phyloP scores from a whole-genome alignment of 2,329 filamentous ascomycete genomes.

The Tolypocladium guangdongense region DNA sequence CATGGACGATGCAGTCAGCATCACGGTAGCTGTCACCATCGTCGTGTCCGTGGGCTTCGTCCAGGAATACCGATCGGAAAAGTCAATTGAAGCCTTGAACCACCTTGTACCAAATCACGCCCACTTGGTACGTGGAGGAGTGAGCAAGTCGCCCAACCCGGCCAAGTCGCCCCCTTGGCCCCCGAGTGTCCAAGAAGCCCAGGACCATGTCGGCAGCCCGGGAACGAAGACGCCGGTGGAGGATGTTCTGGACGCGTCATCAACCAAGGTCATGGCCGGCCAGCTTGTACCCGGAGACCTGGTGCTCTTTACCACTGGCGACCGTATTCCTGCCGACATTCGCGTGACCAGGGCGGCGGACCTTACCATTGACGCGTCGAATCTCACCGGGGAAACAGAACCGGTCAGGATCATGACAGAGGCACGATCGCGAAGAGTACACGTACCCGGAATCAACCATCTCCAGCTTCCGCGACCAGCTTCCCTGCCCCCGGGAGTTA shows the following conservation, averaged over 20 bases:
- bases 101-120: constrained; percentile 92
- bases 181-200: constrained; percentile 26
- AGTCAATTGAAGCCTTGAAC: constrained; percentile 90
- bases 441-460: constrained; percentile 17
- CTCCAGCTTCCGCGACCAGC: constrained; percentile 25
- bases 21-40: constrained; percentile 91
- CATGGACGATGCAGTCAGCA: constrained; percentile 88
- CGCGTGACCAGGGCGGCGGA: constrained; percentile 85
- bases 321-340: constrained; percentile 92
- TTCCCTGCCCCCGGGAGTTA: constrained; percentile 31
- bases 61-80: constrained; percentile 95
- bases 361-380: constrained; percentile 90
- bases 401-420: constrained; percentile 71
- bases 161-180: constrained; percentile 37
- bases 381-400: constrained; percentile 92
- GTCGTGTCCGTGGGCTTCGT: constrained; percentile 94
- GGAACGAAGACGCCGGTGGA: constrained; percentile 50
- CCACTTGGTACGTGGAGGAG: constrained; percentile 67
- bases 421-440: constrained; percentile 27
- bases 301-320: constrained; percentile 88
- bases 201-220: constrained; percentile 29
- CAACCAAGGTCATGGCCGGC: constrained; percentile 74
- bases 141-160: constrained; percentile 21
- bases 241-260: constrained; percentile 57
- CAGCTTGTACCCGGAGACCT: constrained; percentile 88